Base-by-base conservation (phyloP, 2,329 filamentous ascomycete species). In the Alternaria sp. region DNA sequence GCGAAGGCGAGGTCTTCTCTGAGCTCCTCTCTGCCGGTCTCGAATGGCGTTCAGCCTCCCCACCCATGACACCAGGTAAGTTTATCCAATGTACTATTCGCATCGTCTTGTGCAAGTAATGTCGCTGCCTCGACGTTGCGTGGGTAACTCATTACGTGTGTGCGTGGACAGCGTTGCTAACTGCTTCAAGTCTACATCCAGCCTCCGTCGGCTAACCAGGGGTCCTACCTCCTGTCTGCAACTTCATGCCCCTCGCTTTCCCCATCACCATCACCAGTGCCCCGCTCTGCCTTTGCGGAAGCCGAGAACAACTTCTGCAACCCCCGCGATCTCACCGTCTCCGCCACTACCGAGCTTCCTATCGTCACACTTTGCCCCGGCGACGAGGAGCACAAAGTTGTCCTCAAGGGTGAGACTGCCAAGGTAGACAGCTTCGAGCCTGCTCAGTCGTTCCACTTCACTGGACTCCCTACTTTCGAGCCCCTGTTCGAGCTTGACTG, bases 31-130 rank as follows among this genome's bases (percentile, higher is more conserved):
- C 92, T 56, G 86, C 85, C 68, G 85, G 91, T 68, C 92, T 95
- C 73, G 96, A 93, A 91, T 86, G 90, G 61, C 89, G 87, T 78
- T 90, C 89, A 64, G 87, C 88, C 62, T 97, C 94, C 30, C 94
- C 94, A 55, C 93, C 93, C 23, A 89, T 97, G 87, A 96, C 93
- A 74, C 94, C 94, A 87, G 89, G 93, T 97, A 90, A 84, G 93
- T 58, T 58, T 26, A 11, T 49, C 5, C 20, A 20, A 9, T 53
- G 46, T 54, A 41, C 46, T 44, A 44, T 23, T 14, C 9, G 14
- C 45, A 14, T 44, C 43, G 20, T 37, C 20, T 30, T 45, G 25
- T 49, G 26, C n/a, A 10, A 47, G 18, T 18, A 14, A 54, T n/a
- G n/a, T 37, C 10, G 6, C 18, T 43, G 21, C 18, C 37, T 25